phyloP scores from a whole-genome alignment of 257 asterid species.

The Pogostemon cablin region DNA sequence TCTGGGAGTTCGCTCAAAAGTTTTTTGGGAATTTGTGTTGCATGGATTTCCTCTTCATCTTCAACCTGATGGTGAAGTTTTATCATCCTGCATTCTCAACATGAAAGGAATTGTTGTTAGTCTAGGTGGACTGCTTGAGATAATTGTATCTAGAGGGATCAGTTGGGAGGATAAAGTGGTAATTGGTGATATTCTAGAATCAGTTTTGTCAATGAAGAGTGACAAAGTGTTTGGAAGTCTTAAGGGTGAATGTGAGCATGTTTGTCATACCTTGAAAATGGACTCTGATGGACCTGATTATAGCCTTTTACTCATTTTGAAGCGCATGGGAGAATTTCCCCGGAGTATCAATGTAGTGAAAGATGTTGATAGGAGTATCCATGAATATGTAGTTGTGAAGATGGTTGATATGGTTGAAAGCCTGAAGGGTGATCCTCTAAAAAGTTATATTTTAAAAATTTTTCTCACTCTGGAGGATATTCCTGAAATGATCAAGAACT shows the following conservation, averaged over 20 bases:
- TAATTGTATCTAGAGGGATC: slow-evolving; percentile 51
- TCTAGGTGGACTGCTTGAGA: slow-evolving; percentile 65
- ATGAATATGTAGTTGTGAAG: slow-evolving; percentile 61
- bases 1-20: slow-evolving; percentile 60
- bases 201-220: slow-evolving; percentile 67
- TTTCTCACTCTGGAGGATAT: slow-evolving; percentile 63
- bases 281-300: slow-evolving; percentile 67
- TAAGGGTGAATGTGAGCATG: slow-evolving; percentile 63
- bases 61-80: slow-evolving; percentile 55
- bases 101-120: slow-evolving; percentile 57
- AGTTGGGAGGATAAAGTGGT: slow-evolving; percentile 55
- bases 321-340: slow-evolving; percentile 79
- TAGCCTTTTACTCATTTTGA: slow-evolving; percentile 65
- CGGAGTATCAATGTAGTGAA: slow-evolving; percentile 43
- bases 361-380: slow-evolving; percentile 59
- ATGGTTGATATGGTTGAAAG: slow-evolving; percentile 65
- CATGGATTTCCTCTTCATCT: slow-evolving; percentile 85
- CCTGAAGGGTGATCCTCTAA: slow-evolving; percentile 64
- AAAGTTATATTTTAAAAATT: slow-evolving; percentile 46
- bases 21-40: slow-evolving; percentile 72
- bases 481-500: slow-evolving; percentile 51
- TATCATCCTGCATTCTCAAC: slow-evolving; percentile 81
- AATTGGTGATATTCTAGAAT: slow-evolving; percentile 61
- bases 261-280: slow-evolving; percentile 61
- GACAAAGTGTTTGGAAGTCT: slow-evolving; percentile 78